Percentiles rank a stretch among this genome's conserved stretches.
Conservation (phyloP, 257 asterid species). For the Ligustrum vulgare region DNA sequence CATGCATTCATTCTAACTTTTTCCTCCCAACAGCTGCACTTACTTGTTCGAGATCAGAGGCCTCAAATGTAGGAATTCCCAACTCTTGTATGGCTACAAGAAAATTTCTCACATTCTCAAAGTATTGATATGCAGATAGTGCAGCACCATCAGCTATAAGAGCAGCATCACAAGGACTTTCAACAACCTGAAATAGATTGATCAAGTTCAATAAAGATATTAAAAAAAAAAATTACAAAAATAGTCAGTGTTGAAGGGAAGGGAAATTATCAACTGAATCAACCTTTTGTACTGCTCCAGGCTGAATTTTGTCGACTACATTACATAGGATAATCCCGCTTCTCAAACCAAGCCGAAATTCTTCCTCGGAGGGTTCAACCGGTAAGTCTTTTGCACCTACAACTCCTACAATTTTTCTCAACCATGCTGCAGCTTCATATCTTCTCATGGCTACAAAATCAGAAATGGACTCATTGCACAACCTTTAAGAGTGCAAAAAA, state of each 20-base stretch:
- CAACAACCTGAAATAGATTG: constrained; percentile 68
- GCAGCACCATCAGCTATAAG: constrained; percentile 92
- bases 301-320: constrained; percentile 78
- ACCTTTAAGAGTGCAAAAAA: constrained; percentile 3
- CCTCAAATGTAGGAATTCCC: constrained; percentile 95
- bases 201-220: constrained; percentile 18
- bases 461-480: constrained; percentile 14
- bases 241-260: not conserved
- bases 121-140: constrained; percentile 84
- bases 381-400: constrained; percentile 92
- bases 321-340: constrained; percentile 95
- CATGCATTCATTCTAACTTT: not conserved
- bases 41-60: constrained; percentile 96
- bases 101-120: constrained; percentile 92
- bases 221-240: not conserved
- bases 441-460: constrained; percentile 66
- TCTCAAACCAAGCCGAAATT: constrained; percentile 82
- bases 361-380: constrained; percentile 97
- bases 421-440: constrained; percentile 87
- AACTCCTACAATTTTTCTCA: constrained; percentile 82
- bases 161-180: constrained; percentile 72
- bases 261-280: not conserved
- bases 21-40: constrained; percentile 16
- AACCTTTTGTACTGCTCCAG: constrained; percentile 94
- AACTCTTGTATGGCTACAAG: constrained; percentile 85